phyloP scores from a whole-genome alignment of 129 eudicot genomes.

The Artemisia annua region DNA sequence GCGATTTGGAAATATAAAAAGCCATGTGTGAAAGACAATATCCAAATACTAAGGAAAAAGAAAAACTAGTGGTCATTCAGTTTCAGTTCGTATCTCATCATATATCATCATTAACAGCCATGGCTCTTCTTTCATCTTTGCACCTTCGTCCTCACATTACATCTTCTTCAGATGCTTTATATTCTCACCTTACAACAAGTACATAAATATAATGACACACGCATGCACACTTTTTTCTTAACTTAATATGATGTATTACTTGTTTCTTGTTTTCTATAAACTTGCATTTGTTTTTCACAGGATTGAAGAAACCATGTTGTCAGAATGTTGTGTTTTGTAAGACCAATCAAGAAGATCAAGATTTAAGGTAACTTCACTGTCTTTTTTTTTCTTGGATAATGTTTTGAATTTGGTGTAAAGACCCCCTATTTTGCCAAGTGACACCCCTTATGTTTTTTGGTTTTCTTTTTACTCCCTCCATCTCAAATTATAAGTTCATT shows the following conservation, averaged over 20 bases:
- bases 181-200: conserved; percentile 19
- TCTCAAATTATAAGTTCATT: no score
- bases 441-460: no score
- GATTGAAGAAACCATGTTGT: conserved; percentile 39
- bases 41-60: neutral
- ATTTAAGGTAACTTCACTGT: conserved; percentile 38
- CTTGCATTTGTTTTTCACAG: conserved; percentile 30
- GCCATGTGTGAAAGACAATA: neutral
- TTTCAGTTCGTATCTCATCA: neutral
- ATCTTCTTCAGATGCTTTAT: conserved; percentile 19
- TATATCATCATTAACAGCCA: conserved; percentile 22
- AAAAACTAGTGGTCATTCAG: conserved; percentile 1
- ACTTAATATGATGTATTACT: neutral
- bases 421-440: no score
- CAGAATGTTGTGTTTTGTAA: conserved; percentile 44
- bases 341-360: conserved; percentile 42
- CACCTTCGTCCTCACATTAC: conserved; percentile 34
- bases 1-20: conserved; percentile 3
- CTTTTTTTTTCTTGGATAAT: neutral
- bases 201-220: neutral
- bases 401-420: neutral
- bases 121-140: conserved; percentile 62
- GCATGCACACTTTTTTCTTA: neutral
- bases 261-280: neutral
- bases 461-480: no score